These are phyloP conservation scores for Pelargonium myrrhifolium DNA, from an alignment of 441 rosid genomes.

Conservation along the genomic window DNA sequence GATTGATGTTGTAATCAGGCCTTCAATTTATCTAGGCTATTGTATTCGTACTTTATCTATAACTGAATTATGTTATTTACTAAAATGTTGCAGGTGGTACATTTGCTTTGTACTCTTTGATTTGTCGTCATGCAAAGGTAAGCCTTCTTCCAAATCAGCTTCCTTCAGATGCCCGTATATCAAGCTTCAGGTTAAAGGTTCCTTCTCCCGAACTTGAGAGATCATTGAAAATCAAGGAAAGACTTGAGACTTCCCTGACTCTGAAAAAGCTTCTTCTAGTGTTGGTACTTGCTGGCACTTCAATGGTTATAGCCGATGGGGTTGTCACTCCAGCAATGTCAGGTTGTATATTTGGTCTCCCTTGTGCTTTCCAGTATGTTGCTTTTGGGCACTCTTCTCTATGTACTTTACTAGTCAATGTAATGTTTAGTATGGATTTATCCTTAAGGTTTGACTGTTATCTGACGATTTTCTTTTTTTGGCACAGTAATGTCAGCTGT, in stretches of 20 bases:
- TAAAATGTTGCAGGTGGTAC: slow-evolving; percentile 65
- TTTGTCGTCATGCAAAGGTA: slow-evolving; percentile 92
- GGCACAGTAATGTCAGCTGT: slow-evolving; percentile 88
- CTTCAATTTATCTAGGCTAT: not conserved
- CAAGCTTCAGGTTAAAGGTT: slow-evolving; percentile 90
- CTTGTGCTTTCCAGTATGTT: slow-evolving; percentile 12
- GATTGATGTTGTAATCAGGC: slow-evolving; percentile 1
- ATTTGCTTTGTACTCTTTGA: slow-evolving; percentile 85
- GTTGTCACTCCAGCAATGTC: slow-evolving; percentile 95
- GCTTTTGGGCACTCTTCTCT: not conserved
- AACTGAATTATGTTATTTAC: not conserved
- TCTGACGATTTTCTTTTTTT: slow-evolving; percentile 11
- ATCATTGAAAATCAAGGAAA: slow-evolving; percentile 81
- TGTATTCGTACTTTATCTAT: not conserved
- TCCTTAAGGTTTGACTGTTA: not conserved
- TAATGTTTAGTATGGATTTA: not conserved
- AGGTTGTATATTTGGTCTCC: slow-evolving; percentile 42
- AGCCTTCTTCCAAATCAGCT: slow-evolving; percentile 94
- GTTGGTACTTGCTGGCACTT: slow-evolving; percentile 86
- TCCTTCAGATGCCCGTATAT: slow-evolving; percentile 85
- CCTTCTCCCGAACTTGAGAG: slow-evolving; percentile 95
- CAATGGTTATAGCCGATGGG: slow-evolving; percentile 95
- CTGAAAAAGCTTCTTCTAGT: slow-evolving; percentile 69
- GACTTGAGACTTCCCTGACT: slow-evolving; percentile 62
- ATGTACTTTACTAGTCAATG: not conserved